Evolutionary conservation across 2,329 filamentous ascomycete species (phyloP).

Genomic region (Parastagonospora nodorum): DNA sequence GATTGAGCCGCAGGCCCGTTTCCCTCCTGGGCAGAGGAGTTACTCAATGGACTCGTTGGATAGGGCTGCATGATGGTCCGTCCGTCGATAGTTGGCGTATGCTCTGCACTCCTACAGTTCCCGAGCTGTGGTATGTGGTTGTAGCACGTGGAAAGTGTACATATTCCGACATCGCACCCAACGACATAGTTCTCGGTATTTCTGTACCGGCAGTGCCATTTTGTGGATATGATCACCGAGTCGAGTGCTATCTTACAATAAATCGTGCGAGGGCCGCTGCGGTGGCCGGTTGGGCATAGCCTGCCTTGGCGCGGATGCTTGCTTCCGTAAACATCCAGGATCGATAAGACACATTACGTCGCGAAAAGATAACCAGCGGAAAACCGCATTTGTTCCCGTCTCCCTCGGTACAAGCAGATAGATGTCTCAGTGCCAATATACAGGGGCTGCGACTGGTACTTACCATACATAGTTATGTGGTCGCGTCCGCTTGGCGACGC

Average conservation of each 20-base stretch:
- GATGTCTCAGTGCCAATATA: no score
- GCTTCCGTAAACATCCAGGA: background rate
- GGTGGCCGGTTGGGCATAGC: no score
- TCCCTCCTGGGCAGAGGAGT: conserved; percentile 1
- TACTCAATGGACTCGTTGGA: conserved; percentile 2
- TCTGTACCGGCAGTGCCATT: background rate
- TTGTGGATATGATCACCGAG: background rate
- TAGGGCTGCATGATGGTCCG: conserved; percentile 9
- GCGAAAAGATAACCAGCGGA: no score
- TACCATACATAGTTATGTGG: no score
- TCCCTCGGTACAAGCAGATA: no score
- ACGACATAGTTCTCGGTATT: background rate
- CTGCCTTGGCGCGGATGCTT: background rate
- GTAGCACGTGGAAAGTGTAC: no score
- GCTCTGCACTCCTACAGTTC: background rate
- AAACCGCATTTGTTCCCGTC: no score
- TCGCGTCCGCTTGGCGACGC: conserved; percentile 1
- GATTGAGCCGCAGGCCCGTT: conserved; percentile 1
- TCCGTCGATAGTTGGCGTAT: conserved; percentile 3
- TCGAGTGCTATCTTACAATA: background rate
- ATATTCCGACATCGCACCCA: no score
- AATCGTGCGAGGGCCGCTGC: background rate
- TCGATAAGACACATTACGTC: background rate
- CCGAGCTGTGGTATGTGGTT: background rate
- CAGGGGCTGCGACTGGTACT: no score